Conservation (phyloP, 768 basidiomycete genomes). For the Gautieria morchelliformis region DNA sequence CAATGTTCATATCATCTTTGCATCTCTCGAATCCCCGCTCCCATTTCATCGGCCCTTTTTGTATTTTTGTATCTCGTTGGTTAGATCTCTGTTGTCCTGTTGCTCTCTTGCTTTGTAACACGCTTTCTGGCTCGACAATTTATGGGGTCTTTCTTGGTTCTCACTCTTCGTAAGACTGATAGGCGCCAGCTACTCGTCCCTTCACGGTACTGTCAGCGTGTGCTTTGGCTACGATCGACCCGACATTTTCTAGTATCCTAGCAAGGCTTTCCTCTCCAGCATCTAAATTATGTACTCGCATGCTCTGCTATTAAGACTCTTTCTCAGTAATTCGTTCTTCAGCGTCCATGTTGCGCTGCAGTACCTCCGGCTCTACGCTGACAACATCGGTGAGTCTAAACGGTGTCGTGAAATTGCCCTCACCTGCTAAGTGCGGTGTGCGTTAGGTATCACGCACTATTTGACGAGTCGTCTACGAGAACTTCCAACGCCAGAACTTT, state of each 20-base stretch:
- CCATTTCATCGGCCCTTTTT: neutral
- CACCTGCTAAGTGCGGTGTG: neutral
- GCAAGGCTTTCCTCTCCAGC: neutral
- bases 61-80: neutral
- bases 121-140: neutral
- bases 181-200: no score
- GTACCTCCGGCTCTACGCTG: slow-evolving; percentile 72
- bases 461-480: slow-evolving; percentile 65
- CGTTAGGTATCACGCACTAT: slow-evolving; percentile 74
- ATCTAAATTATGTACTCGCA: slow-evolving; percentile 36
- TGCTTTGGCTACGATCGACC: neutral
- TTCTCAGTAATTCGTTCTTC: slow-evolving; percentile 88
- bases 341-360: slow-evolving; percentile 88
- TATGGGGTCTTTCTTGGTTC: neutral
- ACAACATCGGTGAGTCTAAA: slow-evolving; percentile 58
- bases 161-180: neutral
- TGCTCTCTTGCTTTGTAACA: neutral
- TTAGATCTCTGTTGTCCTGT: neutral
- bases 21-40: neutral
- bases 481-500: slow-evolving; percentile 59
- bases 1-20: neutral
- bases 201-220: neutral
- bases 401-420: neutral
- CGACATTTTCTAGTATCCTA: neutral
- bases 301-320: slow-evolving; percentile 83